Evolutionary conservation across 352 stramenopile genomes (phyloP).

Genomic region (Globisporangium carolinianum): DNA sequence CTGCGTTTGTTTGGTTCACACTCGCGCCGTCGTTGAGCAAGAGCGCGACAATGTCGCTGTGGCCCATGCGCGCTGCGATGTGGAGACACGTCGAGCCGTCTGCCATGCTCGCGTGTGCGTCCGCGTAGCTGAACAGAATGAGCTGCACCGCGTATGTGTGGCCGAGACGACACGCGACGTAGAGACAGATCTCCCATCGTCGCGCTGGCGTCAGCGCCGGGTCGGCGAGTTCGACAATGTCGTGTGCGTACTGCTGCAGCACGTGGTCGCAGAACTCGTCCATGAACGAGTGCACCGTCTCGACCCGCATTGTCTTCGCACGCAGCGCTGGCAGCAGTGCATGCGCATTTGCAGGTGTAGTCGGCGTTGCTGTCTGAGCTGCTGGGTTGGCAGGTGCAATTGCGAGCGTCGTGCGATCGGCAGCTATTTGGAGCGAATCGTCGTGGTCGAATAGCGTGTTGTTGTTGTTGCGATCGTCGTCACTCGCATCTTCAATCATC

Average conservation of each 20-base stretch:
- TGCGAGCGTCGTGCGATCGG: conserved; percentile 6
- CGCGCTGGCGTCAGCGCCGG: conserved; percentile 36
- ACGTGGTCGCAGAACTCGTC: conserved; percentile 75
- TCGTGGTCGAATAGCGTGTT: not conserved
- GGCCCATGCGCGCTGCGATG: conserved; percentile 66
- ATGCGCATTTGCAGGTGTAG: not conserved
- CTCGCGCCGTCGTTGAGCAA: conserved; percentile 61
- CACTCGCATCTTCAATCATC: not conserved
- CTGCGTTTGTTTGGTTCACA: conserved; percentile 50
- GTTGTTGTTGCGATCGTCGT: conserved; percentile 18
- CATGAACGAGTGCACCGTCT: conserved; percentile 73
- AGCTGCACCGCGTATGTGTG: conserved; percentile 69
- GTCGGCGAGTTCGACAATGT: conserved; percentile 50
- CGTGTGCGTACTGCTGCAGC: conserved; percentile 47
- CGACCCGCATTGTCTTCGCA: conserved; percentile 50
- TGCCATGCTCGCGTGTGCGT: conserved; percentile 46
- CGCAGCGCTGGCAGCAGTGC: conserved; percentile 36
- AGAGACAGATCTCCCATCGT: conserved; percentile 71
- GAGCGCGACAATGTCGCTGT: conserved; percentile 48
- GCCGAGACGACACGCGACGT: conserved; percentile 63
- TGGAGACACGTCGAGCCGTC: conserved; percentile 68
- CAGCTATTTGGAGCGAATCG: not conserved
- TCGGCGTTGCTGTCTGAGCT: conserved; percentile 1
- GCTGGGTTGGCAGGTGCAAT: conserved; percentile 4
- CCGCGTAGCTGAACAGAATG: conserved; percentile 69